These are phyloP conservation scores for Chaetomium olivaceum DNA, from an alignment of 2,329 filamentous ascomycete genomes.

Conservation along the genomic window DNA sequence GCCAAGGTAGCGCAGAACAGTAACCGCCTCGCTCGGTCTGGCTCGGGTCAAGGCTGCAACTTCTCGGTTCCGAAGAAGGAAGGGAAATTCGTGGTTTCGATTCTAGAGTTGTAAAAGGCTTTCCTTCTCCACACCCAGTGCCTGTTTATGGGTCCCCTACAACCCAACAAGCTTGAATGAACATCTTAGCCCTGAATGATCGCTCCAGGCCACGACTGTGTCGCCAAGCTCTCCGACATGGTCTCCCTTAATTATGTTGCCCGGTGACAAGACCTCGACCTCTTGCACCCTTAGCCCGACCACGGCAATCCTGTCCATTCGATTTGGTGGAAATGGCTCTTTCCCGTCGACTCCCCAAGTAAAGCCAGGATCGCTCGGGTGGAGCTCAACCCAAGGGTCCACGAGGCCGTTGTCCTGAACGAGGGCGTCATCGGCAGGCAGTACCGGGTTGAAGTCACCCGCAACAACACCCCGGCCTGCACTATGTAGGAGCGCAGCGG, in stretches of 20 bases:
- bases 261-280: background rate
- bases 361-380: background rate
- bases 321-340: constrained; percentile 10
- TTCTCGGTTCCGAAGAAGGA: too few species aligned
- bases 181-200: constrained; percentile 5
- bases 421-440: background rate
- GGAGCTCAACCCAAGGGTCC: constrained; percentile 4
- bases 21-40: too few species aligned
- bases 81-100: too few species aligned
- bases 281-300: background rate
- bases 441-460: constrained; percentile 14
- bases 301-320: constrained; percentile 4
- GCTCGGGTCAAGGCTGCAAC: too few species aligned
- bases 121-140: too few species aligned
- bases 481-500: background rate
- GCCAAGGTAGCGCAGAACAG: too few species aligned
- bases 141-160: too few species aligned
- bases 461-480: constrained; percentile 7
- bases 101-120: too few species aligned
- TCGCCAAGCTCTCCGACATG: background rate
- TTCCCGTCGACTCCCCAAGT: constrained; percentile 5
- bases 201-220: constrained; percentile 1
- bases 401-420: constrained; percentile 1
- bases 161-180: constrained; percentile 4
- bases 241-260: background rate